Percentiles rank a stretch among this genome's conserved stretches.
phyloP scores from a whole-genome alignment of 805 yeast genomes.

The Kuraishia borneana region DNA sequence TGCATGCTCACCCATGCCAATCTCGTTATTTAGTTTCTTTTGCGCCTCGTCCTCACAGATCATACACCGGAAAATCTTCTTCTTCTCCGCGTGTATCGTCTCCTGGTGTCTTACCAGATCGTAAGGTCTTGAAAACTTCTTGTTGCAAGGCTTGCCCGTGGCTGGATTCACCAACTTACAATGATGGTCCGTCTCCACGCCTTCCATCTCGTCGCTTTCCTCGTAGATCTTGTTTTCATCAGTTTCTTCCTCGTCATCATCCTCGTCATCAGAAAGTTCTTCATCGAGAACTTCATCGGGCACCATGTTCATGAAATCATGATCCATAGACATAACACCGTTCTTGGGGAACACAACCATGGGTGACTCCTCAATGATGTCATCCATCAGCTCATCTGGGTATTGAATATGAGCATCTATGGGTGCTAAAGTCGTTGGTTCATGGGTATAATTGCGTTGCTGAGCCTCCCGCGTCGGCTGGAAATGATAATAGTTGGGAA shows the following conservation, averaged over 20 bases:
- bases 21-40: constrained; percentile 27
- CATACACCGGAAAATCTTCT: constrained; percentile 77
- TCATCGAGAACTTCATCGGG: constrained; percentile 9
- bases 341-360: constrained; percentile 7
- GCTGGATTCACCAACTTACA: constrained; percentile 51
- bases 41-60: constrained; percentile 69
- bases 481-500: constrained; percentile 3
- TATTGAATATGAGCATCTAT: constrained; percentile 8
- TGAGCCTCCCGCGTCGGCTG: constrained; percentile 3
- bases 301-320: constrained; percentile 2
- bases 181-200: constrained; percentile 26
- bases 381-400: constrained; percentile 8
- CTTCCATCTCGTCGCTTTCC: constrained; percentile 1
- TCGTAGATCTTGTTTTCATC: not conserved
- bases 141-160: constrained; percentile 55
- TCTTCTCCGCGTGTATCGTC: constrained; percentile 84
- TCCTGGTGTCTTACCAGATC: constrained; percentile 93
- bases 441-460: not conserved
- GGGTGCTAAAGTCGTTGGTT: constrained; percentile 8
- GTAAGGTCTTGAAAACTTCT: constrained; percentile 86
- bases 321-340: not conserved
- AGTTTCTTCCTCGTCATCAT: constrained; percentile 3
- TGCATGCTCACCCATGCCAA: constrained; percentile 20
- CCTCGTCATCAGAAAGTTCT: constrained; percentile 10
- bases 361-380: constrained; percentile 2